Conservation (phyloP, 2,329 filamentous ascomycete genomes). For the Nothophaeocryptopus gaeumannii region DNA sequence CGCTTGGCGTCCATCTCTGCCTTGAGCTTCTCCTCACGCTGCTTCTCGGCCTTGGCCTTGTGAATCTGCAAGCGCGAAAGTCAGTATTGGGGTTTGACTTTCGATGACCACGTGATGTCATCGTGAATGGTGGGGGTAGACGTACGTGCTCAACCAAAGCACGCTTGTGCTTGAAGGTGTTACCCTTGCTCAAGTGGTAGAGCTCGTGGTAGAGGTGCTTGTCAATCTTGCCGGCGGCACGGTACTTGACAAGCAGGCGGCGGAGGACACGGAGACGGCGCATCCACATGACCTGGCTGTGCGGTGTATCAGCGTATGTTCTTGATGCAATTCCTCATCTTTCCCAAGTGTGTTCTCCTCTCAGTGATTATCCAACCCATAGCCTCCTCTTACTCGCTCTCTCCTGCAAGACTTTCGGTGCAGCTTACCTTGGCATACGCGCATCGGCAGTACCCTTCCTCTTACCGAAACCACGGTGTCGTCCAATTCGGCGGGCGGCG, state of each 20-base stretch:
- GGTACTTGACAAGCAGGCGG: slow-evolving; percentile 99
- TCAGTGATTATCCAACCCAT: not conserved
- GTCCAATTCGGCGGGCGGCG: slow-evolving; percentile 87
- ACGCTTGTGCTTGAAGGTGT: slow-evolving; percentile 99
- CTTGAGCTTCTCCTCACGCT: slow-evolving; percentile 91
- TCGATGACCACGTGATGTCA: slow-evolving; percentile 29
- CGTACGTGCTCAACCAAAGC: slow-evolving; percentile 99
- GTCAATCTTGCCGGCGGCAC: slow-evolving; percentile 99
- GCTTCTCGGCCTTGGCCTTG: slow-evolving; percentile 99
- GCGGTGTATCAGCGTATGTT: slow-evolving; percentile 35
- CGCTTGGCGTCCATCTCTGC: slow-evolving; percentile 99
- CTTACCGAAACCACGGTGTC: slow-evolving; percentile 99
- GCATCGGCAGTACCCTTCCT: slow-evolving; percentile 99
- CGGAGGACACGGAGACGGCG: slow-evolving; percentile 98
- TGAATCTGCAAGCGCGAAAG: slow-evolving; percentile 68
- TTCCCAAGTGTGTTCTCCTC: not conserved
- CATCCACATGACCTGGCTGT: slow-evolving; percentile 98
- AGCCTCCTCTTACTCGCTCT: slow-evolving; percentile 1
- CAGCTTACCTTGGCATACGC: slow-evolving; percentile 91
- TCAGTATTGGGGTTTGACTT: slow-evolving; percentile 14
- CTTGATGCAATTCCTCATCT: not conserved
- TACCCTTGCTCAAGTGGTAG: slow-evolving; percentile 99
- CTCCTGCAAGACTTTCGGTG: slow-evolving; percentile 3
- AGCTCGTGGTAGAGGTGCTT: slow-evolving; percentile 99
- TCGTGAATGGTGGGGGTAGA: slow-evolving; percentile 42